Percentiles rank a stretch among this genome's conserved stretches.
Conservation (phyloP, 1,139 yeast genomes). For the Debaryomyces psychrophilus region DNA sequence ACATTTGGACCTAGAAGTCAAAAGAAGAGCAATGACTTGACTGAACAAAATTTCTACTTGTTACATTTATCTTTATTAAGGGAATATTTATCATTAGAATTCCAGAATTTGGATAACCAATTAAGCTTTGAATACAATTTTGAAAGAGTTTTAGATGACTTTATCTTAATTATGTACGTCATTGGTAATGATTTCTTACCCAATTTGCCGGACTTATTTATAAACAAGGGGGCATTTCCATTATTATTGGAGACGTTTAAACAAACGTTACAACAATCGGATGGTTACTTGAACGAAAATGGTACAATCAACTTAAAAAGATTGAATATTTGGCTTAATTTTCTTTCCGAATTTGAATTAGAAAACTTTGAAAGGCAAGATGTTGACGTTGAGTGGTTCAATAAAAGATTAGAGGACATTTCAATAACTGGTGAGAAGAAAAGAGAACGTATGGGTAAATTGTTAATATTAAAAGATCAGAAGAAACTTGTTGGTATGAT, state of each 20-base stretch:
- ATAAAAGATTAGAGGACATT: constrained; percentile 77
- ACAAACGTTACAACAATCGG: constrained; percentile 69
- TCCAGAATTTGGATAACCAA: constrained; percentile 66
- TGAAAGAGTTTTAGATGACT: constrained; percentile 90
- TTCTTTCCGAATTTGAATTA: constrained; percentile 70
- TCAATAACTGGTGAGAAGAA: constrained; percentile 72
- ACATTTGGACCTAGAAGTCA: constrained; percentile 68
- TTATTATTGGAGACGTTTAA: constrained; percentile 85
- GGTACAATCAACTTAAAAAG: constrained; percentile 80
- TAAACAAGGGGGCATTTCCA: constrained; percentile 96
- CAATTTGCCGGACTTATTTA: constrained; percentile 90
- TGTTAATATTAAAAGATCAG: constrained; percentile 71
- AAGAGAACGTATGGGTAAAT: constrained; percentile 66
- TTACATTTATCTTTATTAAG: constrained; percentile 85
- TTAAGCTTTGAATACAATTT: constrained; percentile 75
- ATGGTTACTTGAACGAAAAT: constrained; percentile 82
- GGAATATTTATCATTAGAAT: constrained; percentile 89
- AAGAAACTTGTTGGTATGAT: constrained; percentile 62
- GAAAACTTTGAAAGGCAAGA: constrained; percentile 80
- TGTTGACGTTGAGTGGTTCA: constrained; percentile 91
- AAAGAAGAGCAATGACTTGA: constrained; percentile 57
- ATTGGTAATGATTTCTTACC: constrained; percentile 99
- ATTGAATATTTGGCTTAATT: constrained; percentile 73
- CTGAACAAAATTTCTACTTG: constrained; percentile 79
- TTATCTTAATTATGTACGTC: constrained; percentile 87